phyloP scores from a whole-genome alignment of 495 filamentous ascomycete species.

The Glonium stellatum region DNA sequence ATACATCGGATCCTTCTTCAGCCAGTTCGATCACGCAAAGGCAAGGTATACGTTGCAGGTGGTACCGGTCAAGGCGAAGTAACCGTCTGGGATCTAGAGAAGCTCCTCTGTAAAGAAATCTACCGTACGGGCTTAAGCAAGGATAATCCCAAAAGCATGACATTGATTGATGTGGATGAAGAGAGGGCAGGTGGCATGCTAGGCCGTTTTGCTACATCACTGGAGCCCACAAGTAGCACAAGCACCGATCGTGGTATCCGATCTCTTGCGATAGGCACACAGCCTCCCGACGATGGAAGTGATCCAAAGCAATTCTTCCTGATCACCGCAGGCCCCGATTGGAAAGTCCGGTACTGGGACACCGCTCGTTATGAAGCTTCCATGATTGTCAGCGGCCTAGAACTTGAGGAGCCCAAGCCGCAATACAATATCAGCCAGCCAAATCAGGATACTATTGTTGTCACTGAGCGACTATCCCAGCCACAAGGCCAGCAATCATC shows the following conservation, averaged over 20 bases:
- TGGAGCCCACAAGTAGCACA: conserved; percentile 45
- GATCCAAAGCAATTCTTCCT: conserved; percentile 61
- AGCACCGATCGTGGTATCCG: conserved; percentile 47
- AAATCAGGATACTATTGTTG: conserved; percentile 58
- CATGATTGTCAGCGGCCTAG: conserved; percentile 70
- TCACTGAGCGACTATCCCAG: conserved; percentile 55
- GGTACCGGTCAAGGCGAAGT: conserved; percentile 89
- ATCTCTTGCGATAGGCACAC: conserved; percentile 46
- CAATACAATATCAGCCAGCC: conserved; percentile 67
- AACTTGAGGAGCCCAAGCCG: conserved; percentile 61
- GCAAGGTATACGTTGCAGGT: conserved; percentile 79
- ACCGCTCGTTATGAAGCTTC: conserved; percentile 64
- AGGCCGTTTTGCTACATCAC: conserved; percentile 70
- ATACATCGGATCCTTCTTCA: conserved; percentile 78
- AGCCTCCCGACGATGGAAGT: conserved; percentile 49
- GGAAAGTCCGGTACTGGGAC: conserved; percentile 92
- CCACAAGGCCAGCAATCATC: conserved; percentile 39
- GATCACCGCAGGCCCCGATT: conserved; percentile 80
- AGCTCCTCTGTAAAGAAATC: conserved; percentile 78
- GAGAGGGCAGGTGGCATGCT: conserved; percentile 85
- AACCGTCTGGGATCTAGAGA: conserved; percentile 93
- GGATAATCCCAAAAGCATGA: conserved; percentile 60
- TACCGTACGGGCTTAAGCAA: conserved; percentile 57
- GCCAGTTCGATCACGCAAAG: conserved; percentile 45
- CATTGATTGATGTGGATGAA: conserved; percentile 84